These are phyloP conservation scores for Lecanicillium sp. DNA, from an alignment of 2,329 filamentous ascomycete species.

Conservation along the genomic window DNA sequence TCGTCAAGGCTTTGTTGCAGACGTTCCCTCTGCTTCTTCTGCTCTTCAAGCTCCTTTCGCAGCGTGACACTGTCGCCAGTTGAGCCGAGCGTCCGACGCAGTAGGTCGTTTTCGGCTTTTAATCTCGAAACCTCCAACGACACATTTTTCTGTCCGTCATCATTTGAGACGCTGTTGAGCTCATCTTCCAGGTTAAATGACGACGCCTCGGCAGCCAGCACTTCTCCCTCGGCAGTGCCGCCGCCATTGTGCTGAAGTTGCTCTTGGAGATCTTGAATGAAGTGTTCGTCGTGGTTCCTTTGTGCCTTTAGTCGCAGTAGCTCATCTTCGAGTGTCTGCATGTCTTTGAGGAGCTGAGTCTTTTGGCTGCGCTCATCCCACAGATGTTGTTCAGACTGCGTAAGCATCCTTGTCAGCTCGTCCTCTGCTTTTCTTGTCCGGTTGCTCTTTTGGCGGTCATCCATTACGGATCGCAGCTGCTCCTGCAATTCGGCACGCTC, in stretches of 20 bases:
- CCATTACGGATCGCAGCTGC: slow-evolving; percentile 30
- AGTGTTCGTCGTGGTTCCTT: slow-evolving; percentile 41
- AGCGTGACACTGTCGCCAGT: slow-evolving; percentile 47
- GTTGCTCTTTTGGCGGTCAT: slow-evolving; percentile 24
- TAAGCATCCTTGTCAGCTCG: slow-evolving; percentile 32
- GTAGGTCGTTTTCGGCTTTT: slow-evolving; percentile 52
- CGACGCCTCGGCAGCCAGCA: slow-evolving; percentile 10
- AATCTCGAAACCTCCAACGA: slow-evolving; percentile 49
- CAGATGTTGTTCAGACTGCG: slow-evolving; percentile 32
- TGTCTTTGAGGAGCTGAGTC: slow-evolving; percentile 37
- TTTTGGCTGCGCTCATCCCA: slow-evolving; percentile 38
- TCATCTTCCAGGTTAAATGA: slow-evolving; percentile 51
- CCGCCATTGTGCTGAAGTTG: slow-evolving; percentile 37
- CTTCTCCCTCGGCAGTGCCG: slow-evolving; percentile 13
- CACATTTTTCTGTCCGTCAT: slow-evolving; percentile 29
- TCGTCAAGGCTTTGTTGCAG: slow-evolving; percentile 49
- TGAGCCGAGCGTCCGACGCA: slow-evolving; percentile 46
- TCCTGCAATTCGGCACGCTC: slow-evolving; percentile 47
- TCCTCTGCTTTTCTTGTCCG: slow-evolving; percentile 29
- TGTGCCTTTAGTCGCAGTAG: slow-evolving; percentile 40
- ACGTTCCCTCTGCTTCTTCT: slow-evolving; percentile 40
- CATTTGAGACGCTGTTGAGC: slow-evolving; percentile 40
- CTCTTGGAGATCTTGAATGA: slow-evolving; percentile 53
- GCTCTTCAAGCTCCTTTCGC: slow-evolving; percentile 48
- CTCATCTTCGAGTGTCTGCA: slow-evolving; percentile 37